These are phyloP conservation scores for Peterozyma xylosa DNA, from an alignment of 805 yeast genomes.

Conservation along the genomic window DNA sequence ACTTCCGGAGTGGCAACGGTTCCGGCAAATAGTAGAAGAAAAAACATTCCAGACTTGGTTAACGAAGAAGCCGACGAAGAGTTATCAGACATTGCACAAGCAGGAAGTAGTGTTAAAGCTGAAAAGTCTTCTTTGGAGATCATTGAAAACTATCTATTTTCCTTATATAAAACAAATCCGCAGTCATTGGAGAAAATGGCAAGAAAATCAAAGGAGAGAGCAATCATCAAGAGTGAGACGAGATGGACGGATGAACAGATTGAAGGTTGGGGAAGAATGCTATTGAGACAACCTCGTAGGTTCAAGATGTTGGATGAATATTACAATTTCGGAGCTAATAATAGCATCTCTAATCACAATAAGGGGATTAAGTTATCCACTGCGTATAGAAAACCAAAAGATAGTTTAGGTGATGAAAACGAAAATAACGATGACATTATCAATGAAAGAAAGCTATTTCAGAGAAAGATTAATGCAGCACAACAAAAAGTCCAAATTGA, in stretches of 20 bases:
- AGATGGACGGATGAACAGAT: slow-evolving; percentile 86
- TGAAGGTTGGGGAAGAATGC: slow-evolving; percentile 87
- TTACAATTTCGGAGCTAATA: slow-evolving; percentile 39
- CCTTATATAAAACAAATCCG: slow-evolving; percentile 43
- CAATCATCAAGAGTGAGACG: slow-evolving; percentile 40
- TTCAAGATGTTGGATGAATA: slow-evolving; percentile 57
- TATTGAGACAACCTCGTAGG: slow-evolving; percentile 56
- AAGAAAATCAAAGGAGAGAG: slow-evolving; percentile 46
- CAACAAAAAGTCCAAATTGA: background rate
- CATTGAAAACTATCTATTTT: slow-evolving; percentile 51
- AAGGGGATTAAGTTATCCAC: slow-evolving; percentile 11
- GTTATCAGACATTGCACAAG: slow-evolving; percentile 8
- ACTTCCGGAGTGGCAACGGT: slow-evolving; percentile 19
- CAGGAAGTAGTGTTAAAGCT: slow-evolving; percentile 1
- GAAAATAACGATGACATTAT: background rate
- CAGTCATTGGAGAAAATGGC: slow-evolving; percentile 36
- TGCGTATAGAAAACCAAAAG: slow-evolving; percentile 12
- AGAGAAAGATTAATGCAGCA: background rate
- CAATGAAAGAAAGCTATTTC: slow-evolving; percentile 8
- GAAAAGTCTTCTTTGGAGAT: slow-evolving; percentile 26
- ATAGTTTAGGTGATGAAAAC: slow-evolving; percentile 7
- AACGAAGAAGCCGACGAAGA: slow-evolving; percentile 15
- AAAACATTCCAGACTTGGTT: slow-evolving; percentile 6
- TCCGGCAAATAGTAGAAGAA: background rate
- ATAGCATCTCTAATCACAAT: slow-evolving; percentile 12